Evolutionary conservation across 2,329 filamentous ascomycete species (phyloP), one percentile per base, ranked within the genome.

Genomic region (Colletotrichum gloeosporioides): DNA sequence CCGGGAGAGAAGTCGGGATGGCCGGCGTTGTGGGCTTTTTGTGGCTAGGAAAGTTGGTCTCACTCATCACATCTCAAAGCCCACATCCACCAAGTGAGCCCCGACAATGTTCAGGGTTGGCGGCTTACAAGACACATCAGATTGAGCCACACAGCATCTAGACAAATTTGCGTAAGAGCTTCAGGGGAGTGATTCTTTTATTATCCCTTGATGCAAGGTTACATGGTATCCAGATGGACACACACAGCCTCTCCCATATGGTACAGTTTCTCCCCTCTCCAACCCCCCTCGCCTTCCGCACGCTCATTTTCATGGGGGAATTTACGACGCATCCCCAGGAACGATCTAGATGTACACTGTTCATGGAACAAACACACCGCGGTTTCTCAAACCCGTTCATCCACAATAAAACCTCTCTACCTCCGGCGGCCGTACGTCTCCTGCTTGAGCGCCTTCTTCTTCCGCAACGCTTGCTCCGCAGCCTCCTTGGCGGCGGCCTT

Each of bases 341-440:
- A 49, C 18, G 39, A 49, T 62, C 59, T 62, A 34, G 61, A 64
- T 39, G 61, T 64, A 36, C 32, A 49, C 79, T 76, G 36, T 79
- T 78, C 72, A 49, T 49, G 39, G 9, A 49, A 44, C 36, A 39
- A 44, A n/a, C 39, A 49, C 39, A 49, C 18, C 39, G 83, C 82
- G 74, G 82, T 84, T 16, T 79, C 79, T 44, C 76, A 61, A 27
- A 77, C 69, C 71, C 80, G 81, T 49, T 10, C 18, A 62, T 29
- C 57, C 27, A 31, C 57, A 31, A 55, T 9, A 59, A 59, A 80
- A 59, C 78, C 77, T 61, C 55, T 77, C 53, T 78, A 77, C 71
- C 85, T 86, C 77, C 85, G 83, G 18, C 84, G 81, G 4, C 84
- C 80, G 78, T 85, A 82, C 75, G 86, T 81, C 78, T 85, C 79